These are phyloP conservation scores for Tothia fuscella DNA, from an alignment of 2,329 filamentous ascomycete species.

Conservation along the genomic window DNA sequence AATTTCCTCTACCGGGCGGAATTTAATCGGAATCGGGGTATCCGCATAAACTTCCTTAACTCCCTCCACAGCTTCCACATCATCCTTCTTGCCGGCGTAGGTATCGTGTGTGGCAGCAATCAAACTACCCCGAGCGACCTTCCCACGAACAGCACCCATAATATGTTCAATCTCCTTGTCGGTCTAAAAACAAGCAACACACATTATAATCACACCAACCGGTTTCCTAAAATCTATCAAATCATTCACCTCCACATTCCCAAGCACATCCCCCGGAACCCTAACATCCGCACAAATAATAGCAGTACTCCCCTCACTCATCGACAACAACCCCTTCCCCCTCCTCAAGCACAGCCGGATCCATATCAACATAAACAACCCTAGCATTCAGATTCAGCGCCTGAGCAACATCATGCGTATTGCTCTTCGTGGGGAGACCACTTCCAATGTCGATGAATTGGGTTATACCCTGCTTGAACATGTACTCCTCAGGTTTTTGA, in stretches of 20 bases:
- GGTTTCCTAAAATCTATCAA: no score
- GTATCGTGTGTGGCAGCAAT: background rate
- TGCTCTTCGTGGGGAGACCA: slow-evolving; percentile 11
- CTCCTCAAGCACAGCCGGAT: slow-evolving; percentile 8
- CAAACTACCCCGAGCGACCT: background rate
- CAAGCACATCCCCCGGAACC: no score
- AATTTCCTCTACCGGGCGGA: background rate
- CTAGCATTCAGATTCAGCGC: slow-evolving; percentile 1
- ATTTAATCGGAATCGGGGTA: background rate
- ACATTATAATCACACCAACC: no score
- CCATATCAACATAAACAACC: slow-evolving; percentile 12
- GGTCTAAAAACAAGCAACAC: background rate
- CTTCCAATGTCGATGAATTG: slow-evolving; percentile 13
- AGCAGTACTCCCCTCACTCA: no score
- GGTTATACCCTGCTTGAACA: slow-evolving; percentile 9
- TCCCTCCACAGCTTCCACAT: background rate
- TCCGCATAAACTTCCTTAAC: background rate
- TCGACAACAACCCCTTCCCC: no score
- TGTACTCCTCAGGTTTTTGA: no score
- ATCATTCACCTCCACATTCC: no score
- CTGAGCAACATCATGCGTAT: slow-evolving; percentile 12
- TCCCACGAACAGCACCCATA: background rate
- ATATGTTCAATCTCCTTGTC: background rate
- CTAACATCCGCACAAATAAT: no score
- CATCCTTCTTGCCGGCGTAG: background rate